Evolutionary conservation across 23 red algal species (phyloP).

Genomic region (Gracilaria domingensis): DNA sequence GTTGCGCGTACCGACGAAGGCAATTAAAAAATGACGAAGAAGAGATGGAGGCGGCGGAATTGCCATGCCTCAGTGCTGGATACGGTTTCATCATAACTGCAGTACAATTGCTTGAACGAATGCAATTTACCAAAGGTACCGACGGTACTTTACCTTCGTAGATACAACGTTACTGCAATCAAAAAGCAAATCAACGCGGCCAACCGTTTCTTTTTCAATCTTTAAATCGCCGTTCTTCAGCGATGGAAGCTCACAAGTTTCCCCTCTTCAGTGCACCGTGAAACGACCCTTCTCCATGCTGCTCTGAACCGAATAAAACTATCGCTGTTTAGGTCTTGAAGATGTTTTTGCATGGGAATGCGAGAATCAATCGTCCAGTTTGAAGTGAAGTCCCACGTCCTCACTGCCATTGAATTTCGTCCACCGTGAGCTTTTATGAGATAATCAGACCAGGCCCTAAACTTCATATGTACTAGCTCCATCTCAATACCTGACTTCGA

Average conservation of each 20-base stretch:
- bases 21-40: too few species aligned
- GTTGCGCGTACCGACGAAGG: too few species aligned
- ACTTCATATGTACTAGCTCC: slow-evolving; percentile 41
- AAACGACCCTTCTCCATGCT: slow-evolving; percentile 21
- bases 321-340: not conserved
- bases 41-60: too few species aligned
- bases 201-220: too few species aligned
- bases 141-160: too few species aligned
- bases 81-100: too few species aligned
- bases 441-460: slow-evolving; percentile 37
- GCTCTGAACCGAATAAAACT: slow-evolving; percentile 22
- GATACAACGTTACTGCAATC: too few species aligned
- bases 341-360: not conserved
- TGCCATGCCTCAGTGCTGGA: too few species aligned
- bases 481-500: not conserved
- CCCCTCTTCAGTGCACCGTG: not conserved
- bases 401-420: slow-evolving; percentile 44
- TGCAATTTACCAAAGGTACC: too few species aligned
- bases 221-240: too few species aligned
- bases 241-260: not conserved
- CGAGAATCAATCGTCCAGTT: slow-evolving; percentile 5
- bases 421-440: slow-evolving; percentile 44
- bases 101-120: too few species aligned
- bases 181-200: too few species aligned
- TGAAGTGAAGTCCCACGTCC: not conserved